phyloP scores from a whole-genome alignment of 345 rosid species.

The Durio zibethinus region DNA sequence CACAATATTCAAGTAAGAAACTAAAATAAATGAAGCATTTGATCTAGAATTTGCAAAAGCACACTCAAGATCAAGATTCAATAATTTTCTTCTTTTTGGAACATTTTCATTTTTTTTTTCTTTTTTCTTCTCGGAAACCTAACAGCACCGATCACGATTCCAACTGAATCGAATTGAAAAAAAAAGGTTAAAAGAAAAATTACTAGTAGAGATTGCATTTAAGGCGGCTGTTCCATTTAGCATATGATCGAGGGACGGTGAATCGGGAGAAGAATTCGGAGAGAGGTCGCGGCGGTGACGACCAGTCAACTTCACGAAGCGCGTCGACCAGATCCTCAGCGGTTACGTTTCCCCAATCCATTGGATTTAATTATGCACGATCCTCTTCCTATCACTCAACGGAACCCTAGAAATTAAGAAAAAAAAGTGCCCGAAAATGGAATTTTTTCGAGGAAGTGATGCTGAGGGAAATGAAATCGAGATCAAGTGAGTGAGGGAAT shows the following conservation, averaged over 20 bases:
- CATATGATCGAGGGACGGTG: constrained; percentile 73
- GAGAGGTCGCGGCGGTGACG: constrained; percentile 88
- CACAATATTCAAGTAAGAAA: neutral
- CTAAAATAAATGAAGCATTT: neutral
- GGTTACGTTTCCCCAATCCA: constrained; percentile 99
- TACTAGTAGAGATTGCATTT: constrained; percentile 99
- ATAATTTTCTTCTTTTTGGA: neutral
- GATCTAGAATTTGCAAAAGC: neutral
- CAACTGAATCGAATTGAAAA: neutral
- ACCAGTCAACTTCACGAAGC: constrained; percentile 99
- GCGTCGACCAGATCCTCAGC: constrained; percentile 92
- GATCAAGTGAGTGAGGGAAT: neutral
- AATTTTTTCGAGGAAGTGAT: neutral
- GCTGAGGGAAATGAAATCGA: neutral
- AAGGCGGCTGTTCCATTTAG: constrained; percentile 95
- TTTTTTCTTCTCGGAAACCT: neutral
- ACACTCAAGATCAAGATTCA: neutral
- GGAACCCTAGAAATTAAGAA: constrained; percentile 19
- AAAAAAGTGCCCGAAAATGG: neutral
- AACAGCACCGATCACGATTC: neutral
- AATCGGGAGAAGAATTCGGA: constrained; percentile 92
- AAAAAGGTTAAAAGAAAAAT: neutral
- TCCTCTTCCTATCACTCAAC: neutral
- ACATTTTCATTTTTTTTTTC: no score
- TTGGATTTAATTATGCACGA: constrained; percentile 9